A percentile compares a stretch with the other conserved stretches of the same genome.
phyloP scores from a whole-genome alignment of 2,329 filamentous ascomycete species.

The Nothophaeocryptopus gaeumannii region DNA sequence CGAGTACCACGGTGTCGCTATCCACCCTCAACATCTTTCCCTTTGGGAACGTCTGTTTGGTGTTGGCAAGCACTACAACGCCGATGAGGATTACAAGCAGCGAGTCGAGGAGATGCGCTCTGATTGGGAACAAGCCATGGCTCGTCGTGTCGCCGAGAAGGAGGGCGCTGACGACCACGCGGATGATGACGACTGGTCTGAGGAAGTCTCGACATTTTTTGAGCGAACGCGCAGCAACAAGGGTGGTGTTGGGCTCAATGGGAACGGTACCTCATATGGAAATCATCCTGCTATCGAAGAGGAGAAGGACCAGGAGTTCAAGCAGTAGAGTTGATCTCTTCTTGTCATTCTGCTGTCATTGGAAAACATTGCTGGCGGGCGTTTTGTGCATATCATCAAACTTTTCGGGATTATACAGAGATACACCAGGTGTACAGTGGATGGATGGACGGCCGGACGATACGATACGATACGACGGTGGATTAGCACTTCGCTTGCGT shows the following conservation, averaged over 20 bases:
- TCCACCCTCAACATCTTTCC: constrained; percentile 84
- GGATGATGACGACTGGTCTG: constrained; percentile 45
- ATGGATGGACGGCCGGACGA: too few species aligned
- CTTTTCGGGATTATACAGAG: too few species aligned
- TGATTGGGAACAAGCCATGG: constrained; percentile 56
- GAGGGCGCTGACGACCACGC: constrained; percentile 39
- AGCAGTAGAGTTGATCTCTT: constrained; percentile 9
- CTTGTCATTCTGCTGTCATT: too few species aligned
- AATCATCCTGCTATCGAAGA: constrained; percentile 15
- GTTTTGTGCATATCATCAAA: too few species aligned
- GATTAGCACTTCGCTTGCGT: too few species aligned
- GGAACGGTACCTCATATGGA: constrained; percentile 1
- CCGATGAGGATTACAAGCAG: constrained; percentile 75
- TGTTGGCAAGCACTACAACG: constrained; percentile 77
- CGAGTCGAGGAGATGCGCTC: constrained; percentile 74
- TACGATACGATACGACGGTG: too few species aligned
- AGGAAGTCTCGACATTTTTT: constrained; percentile 54
- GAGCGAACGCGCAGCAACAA: constrained; percentile 45
- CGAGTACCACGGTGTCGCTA: constrained; percentile 90
- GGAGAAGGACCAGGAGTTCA: constrained; percentile 19
- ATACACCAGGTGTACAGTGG: too few species aligned
- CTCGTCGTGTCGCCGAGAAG: constrained; percentile 52
- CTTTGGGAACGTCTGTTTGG: constrained; percentile 81
- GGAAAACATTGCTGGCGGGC: too few species aligned
- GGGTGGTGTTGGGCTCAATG: constrained; percentile 8